These are phyloP conservation scores for Porogramme epimiltina DNA, from an alignment of 1,284 basidiomycete genomes.

Conservation along the genomic window DNA sequence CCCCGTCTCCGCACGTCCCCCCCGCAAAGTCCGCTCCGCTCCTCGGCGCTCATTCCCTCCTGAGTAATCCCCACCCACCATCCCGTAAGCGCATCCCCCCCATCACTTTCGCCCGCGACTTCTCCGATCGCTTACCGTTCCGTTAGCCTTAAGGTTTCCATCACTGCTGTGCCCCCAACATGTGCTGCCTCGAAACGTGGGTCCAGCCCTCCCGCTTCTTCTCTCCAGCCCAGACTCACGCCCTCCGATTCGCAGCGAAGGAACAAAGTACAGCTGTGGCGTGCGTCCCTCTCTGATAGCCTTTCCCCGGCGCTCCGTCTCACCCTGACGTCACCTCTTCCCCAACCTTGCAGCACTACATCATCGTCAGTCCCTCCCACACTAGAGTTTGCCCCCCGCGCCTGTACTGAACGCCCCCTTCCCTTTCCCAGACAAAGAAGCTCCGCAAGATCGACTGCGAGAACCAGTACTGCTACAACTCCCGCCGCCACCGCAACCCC, in stretches of 20 bases:
- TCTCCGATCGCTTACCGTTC: slow-evolving; percentile 19
- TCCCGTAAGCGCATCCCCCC: slow-evolving; percentile 18
- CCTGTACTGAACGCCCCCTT: slow-evolving; percentile 18
- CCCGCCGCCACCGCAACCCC: slow-evolving; percentile 49
- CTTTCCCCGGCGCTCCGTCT: slow-evolving; percentile 16
- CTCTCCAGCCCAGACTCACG: slow-evolving; percentile 3
- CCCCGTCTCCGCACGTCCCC: slow-evolving; percentile 5
- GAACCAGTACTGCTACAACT: slow-evolving; percentile 59
- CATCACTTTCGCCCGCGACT: slow-evolving; percentile 9
- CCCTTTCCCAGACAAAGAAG: slow-evolving; percentile 50
- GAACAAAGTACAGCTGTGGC: slow-evolving; percentile 74
- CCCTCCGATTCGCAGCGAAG: slow-evolving; percentile 55
- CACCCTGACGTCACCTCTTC: slow-evolving; percentile 23
- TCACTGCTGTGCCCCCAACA: slow-evolving; percentile 33
- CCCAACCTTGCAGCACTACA: slow-evolving; percentile 47
- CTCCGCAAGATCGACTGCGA: slow-evolving; percentile 64
- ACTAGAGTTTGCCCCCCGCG: neutral
- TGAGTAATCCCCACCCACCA: neutral
- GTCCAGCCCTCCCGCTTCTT: slow-evolving; percentile 33
- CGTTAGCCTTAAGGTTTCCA: slow-evolving; percentile 19
- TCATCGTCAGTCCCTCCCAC: slow-evolving; percentile 41
- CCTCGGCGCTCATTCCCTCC: slow-evolving; percentile 5
- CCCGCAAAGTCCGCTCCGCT: slow-evolving; percentile 10
- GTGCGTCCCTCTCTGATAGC: slow-evolving; percentile 38
- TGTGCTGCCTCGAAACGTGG: slow-evolving; percentile 78